Base-by-base conservation (phyloP, 352 stramenopile species). In the Thalassiosira livingstoniorum region DNA sequence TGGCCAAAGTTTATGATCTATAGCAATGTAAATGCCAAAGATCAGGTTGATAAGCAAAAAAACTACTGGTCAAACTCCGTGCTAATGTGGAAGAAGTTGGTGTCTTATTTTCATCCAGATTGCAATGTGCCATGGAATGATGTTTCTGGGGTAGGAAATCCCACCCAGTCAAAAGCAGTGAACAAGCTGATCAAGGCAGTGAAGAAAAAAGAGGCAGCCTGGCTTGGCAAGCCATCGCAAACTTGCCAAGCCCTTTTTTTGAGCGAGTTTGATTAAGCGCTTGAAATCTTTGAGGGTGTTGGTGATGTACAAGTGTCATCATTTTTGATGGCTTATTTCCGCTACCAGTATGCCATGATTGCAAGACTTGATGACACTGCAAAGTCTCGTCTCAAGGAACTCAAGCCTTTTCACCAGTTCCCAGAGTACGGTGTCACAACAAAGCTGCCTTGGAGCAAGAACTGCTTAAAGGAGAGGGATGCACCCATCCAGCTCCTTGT, bases 311-410 rank as follows among this genome's bases (percentile, higher is more conserved):
- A 81, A 27, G 27, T 67, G 23, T 32, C 23, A 23, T 35, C 63
- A 31, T 75, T 47, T 21, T 1, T 54, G 18, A 4, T 60, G 2
- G 71, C 71, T n/a, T 79, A 66, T 45, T 43, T 57, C 2, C 27
- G n/a, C 21, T 82, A 73, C 45, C 55, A 74, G 29, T 83, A 70
- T 66, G 39, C 79, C 43, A 71, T 77, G 34, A 87, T 87, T 43
- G 66, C 18, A 27, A n/a, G 73, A 29, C 3, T 85, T 5, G 71
- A 85, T 63, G 70, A 81, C 43, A 66, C 61, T 18, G 53, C 62
- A 3, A 80, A 80, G 58, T 75, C 57, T n/a, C 32, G 62, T 1
- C 5, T 27, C 32, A 47, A 32, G 18, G 62, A 80, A 21, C 34
- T 80, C 13, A 4, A 75, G n/a, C 1, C 63, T 4, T 73, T 67